phyloP scores from a whole-genome alignment of 1,284 basidiomycete species.

The Apiotrichum gracile region DNA sequence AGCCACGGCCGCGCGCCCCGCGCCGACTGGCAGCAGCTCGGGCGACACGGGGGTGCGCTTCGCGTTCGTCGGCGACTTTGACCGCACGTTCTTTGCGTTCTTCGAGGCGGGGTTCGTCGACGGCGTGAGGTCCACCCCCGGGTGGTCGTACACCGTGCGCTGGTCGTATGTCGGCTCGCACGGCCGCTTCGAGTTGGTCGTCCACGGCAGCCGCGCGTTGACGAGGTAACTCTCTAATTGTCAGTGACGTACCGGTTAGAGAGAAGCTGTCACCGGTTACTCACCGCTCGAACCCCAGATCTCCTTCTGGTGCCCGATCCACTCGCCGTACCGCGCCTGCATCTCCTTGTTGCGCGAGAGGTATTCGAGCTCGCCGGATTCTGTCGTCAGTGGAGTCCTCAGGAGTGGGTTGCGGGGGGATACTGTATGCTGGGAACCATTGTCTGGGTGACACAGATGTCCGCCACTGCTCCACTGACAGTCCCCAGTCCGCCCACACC shows the following conservation, averaged over 20 bases:
- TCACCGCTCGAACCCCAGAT: conserved; percentile 40
- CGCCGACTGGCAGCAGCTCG: not conserved
- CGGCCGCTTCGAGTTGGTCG: not conserved
- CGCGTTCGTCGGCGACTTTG: not conserved
- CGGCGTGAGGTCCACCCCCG: conserved; percentile 15
- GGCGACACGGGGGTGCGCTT: not conserved
- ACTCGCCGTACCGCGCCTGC: conserved; percentile 40
- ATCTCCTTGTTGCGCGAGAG: conserved; percentile 40
- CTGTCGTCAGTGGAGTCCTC: conserved; percentile 16
- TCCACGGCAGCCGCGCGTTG: conserved; percentile 35
- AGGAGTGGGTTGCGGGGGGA: too few species aligned
- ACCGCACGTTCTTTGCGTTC: not conserved
- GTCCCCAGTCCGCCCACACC: too few species aligned
- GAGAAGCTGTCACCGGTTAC: conserved; percentile 5
- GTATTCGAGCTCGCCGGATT: conserved; percentile 25
- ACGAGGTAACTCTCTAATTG: conserved; percentile 38
- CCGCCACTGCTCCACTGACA: too few species aligned
- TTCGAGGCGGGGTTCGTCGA: conserved; percentile 9
- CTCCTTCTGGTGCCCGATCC: conserved; percentile 33
- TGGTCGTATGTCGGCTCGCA: conserved; percentile 19
- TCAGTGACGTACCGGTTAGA: not conserved
- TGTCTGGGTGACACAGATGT: too few species aligned
- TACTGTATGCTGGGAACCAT: too few species aligned
- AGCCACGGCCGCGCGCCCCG: not conserved
- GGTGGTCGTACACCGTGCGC: conserved; percentile 15